Conservation (phyloP, 306 rosid genomes). For the Sicyos edulis region DNA sequence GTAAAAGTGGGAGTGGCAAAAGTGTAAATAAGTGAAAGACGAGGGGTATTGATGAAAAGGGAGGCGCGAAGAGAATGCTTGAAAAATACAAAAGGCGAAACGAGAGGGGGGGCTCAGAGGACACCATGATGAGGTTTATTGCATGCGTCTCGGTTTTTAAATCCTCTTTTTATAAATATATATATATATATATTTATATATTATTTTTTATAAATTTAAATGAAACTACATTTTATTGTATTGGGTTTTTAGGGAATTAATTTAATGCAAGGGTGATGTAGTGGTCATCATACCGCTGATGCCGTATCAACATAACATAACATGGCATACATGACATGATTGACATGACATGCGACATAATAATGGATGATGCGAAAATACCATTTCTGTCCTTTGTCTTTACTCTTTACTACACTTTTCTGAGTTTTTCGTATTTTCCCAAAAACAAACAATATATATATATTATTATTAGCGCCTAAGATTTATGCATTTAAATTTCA, state of each 20-base stretch:
- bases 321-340: constrained; percentile 38
- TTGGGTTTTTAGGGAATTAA: background rate
- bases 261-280: background rate
- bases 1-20: constrained; percentile 1
- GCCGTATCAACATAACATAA: constrained; percentile 17
- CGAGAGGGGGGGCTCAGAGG: constrained; percentile 37
- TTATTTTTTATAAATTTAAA: background rate
- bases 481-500: too few species aligned
- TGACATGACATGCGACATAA: constrained; percentile 48
- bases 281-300: constrained; percentile 5
- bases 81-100: constrained; percentile 51
- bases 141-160: constrained; percentile 75
- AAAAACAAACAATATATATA: background rate
- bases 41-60: constrained; percentile 29
- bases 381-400: constrained; percentile 17
- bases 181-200: background rate
- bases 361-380: constrained; percentile 20
- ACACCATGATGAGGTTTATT: constrained; percentile 71
- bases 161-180: background rate
- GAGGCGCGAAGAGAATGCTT: constrained; percentile 47
- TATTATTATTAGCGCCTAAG: too few species aligned
- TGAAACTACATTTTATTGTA: background rate
- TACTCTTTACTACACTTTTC: background rate
- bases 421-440: too few species aligned
- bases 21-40: constrained; percentile 20